These are phyloP conservation scores for Arthroderma sp. DNA, from an alignment of 2,329 filamentous ascomycete genomes.

Conservation along the genomic window DNA sequence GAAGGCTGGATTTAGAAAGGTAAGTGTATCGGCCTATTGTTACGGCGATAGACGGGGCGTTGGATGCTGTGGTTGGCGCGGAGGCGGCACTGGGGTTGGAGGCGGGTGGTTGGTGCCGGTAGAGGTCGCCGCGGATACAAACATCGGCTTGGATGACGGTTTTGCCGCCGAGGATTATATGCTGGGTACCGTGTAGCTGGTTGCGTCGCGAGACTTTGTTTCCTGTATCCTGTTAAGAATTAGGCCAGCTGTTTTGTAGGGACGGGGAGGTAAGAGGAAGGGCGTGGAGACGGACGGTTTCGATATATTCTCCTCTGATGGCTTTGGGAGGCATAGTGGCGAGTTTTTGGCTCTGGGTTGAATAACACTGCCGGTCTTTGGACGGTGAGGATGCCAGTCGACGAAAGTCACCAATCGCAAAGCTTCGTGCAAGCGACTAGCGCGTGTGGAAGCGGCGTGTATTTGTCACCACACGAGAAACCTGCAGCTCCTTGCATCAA, in stretches of 20 bases:
- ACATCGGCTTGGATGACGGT: constrained; percentile 93
- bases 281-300: constrained; percentile 54
- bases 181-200: constrained; percentile 84
- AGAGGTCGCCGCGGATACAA: constrained; percentile 82
- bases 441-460: too few relatives aligned
- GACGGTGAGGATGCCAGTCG: too few relatives aligned
- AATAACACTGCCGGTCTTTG: too few relatives aligned
- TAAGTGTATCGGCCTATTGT: constrained; percentile 87
- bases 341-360: background rate
- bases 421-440: too few relatives aligned
- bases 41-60: constrained; percentile 42
- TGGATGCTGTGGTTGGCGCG: constrained; percentile 14
- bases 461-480: too few relatives aligned
- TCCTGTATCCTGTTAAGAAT: constrained; percentile 61
- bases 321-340: constrained; percentile 59
- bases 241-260: constrained; percentile 6
- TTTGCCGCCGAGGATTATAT: constrained; percentile 93
- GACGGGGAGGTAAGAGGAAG: background rate
- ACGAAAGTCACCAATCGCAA: too few relatives aligned
- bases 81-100: constrained; percentile 20
- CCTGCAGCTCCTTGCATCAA: too few relatives aligned
- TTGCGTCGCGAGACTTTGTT: constrained; percentile 95
- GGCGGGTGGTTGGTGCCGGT: constrained; percentile 37
- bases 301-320: constrained; percentile 85
- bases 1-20: constrained; percentile 60